phyloP scores from a whole-genome alignment of 2,329 filamentous ascomycete species.

The Nakataea oryzae region DNA sequence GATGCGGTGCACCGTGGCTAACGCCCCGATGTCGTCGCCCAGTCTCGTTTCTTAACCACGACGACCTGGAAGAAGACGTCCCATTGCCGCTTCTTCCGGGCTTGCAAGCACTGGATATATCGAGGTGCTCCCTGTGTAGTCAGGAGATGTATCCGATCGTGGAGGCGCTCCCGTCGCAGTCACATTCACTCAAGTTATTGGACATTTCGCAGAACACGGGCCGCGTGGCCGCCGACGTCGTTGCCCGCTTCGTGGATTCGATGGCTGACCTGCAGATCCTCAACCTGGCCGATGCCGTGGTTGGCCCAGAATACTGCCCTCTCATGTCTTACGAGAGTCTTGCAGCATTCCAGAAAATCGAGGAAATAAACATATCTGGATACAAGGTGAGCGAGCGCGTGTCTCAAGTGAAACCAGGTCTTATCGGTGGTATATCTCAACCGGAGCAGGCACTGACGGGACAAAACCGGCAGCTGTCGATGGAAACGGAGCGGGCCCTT shows the following conservation, averaged over 20 bases:
- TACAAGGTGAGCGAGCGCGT: slow-evolving; percentile 30
- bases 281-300: slow-evolving; percentile 39
- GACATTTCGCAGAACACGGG: slow-evolving; percentile 44
- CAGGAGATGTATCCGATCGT: slow-evolving; percentile 35
- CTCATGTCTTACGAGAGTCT: slow-evolving; percentile 35
- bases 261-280: slow-evolving; percentile 34
- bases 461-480: slow-evolving; percentile 29
- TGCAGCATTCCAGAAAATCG: slow-evolving; percentile 30
- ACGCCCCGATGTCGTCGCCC: neutral
- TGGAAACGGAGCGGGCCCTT: slow-evolving; percentile 34
- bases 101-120: slow-evolving; percentile 37
- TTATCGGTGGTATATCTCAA: neutral
- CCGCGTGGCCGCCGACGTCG: slow-evolving; percentile 34
- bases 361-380: slow-evolving; percentile 43
- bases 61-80: neutral
- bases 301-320: slow-evolving; percentile 30
- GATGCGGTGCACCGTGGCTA: neutral
- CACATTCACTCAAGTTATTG: slow-evolving; percentile 30
- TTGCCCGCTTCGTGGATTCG: slow-evolving; percentile 31
- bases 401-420: neutral
- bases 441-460: neutral
- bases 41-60: neutral
- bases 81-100: slow-evolving; percentile 15
- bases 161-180: slow-evolving; percentile 29
- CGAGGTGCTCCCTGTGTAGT: slow-evolving; percentile 40